Evolutionary conservation across 2,329 filamentous ascomycete species (phyloP), one percentile per base, ranked within the genome.

Genomic region (Diplocarpon mali): DNA sequence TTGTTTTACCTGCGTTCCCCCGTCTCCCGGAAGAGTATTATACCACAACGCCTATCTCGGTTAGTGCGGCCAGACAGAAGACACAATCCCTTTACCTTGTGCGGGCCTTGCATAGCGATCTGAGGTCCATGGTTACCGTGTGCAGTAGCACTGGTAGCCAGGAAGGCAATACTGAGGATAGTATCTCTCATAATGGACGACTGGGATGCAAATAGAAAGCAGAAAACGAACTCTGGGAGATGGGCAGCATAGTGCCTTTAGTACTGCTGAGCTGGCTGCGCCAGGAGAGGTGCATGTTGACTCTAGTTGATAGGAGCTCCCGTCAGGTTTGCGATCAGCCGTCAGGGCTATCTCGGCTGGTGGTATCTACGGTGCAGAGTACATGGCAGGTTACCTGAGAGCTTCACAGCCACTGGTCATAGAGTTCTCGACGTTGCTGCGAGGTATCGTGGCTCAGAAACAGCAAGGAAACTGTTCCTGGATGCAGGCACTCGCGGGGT

Each of bases 101-200:
- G 42, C 2, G 42, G 42, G 4, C 42, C 42, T 10, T 30, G 30
- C 30, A 62, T 60, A 37, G 57, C 53, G 17, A 57, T 38, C 38
- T 62, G 60, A 20, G 52, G 40, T 84, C 88, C 60, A 94, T 96
- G 85, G 73, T 95, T 31, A 84, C 87, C 44, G 82, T 95, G 75
- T 90, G 87, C 75, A 85, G 95, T 67, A 84, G 94, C 62, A 94
- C 85, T 60, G 38, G 51, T 44, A 40, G 51, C 55, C 46, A 60
- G 42, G 24, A 48, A 37, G 37, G 51, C 56, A 35, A 53, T 44
- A 28, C 51, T 42, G 35, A 59, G 37, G 45, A 58, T 40, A 16
- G 55, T 52, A 14, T 52, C 40, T 24, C 60, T 50, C 59, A 61
- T 61, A 42, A 44, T 55, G 47, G 27, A 14, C 30, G 17, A 4